Conservation (phyloP, 129 eudicot genomes). For the Flaveria linearis region DNA sequence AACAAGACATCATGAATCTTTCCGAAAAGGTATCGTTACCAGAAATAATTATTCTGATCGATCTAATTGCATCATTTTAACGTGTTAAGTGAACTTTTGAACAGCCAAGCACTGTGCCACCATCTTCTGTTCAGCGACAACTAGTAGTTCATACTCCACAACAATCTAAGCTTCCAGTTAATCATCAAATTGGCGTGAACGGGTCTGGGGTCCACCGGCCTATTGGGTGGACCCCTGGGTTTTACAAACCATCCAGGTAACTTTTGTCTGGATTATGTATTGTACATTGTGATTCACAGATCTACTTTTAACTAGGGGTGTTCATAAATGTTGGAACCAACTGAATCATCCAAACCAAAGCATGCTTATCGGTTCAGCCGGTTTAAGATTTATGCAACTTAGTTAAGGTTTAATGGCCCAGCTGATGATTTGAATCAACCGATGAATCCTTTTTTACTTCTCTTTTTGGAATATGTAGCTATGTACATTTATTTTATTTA, state of each 20-base stretch:
- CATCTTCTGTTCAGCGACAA: conserved; percentile 34
- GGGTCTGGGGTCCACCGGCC: conserved; percentile 22
- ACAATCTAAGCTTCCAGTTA: neutral
- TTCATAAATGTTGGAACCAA: neutral
- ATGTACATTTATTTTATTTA: neutral
- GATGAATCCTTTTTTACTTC: neutral
- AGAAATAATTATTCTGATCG: neutral
- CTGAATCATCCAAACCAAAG: neutral
- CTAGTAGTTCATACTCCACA: conserved; percentile 18
- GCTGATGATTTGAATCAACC: neutral
- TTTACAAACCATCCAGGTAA: conserved; percentile 48
- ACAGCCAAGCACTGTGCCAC: conserved; percentile 42
- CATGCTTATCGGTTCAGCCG: neutral
- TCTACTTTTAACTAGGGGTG: neutral
- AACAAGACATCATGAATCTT: conserved; percentile 35
- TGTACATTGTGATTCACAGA: conserved; percentile 8
- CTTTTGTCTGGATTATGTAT: neutral
- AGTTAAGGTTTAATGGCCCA: neutral
- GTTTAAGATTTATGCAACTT: neutral
- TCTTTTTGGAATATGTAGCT: neutral
- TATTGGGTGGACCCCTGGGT: conserved; percentile 34
- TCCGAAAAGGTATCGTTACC: conserved; percentile 43
- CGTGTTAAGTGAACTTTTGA: conserved; percentile 5
- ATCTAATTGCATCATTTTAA: conserved; percentile 1
- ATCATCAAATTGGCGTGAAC: conserved; percentile 34